Evolutionary conservation across 2,329 filamentous ascomycete species (phyloP).

Genomic region (Oidium heveae): DNA sequence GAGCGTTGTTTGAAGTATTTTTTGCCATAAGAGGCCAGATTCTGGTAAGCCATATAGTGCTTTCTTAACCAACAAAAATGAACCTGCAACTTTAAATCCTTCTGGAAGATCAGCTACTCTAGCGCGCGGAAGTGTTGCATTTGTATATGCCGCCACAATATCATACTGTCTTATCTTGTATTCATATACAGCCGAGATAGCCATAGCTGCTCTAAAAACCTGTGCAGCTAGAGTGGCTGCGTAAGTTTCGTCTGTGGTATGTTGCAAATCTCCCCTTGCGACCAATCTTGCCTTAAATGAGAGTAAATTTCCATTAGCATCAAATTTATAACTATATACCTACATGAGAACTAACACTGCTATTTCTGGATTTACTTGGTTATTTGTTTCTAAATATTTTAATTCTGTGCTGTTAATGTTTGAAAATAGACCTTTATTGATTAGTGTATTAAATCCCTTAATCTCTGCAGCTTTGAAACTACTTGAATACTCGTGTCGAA

Average conservation of each 20-base stretch:
- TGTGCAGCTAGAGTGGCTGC: neutral
- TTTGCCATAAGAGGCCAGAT: neutral
- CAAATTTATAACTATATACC: constrained; percentile 10
- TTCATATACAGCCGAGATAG: neutral
- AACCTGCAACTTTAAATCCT: neutral
- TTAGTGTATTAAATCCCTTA: neutral
- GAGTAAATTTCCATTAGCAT: constrained; percentile 7
- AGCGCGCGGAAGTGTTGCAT: neutral
- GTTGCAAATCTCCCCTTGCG: constrained; percentile 7
- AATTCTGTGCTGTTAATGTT: neutral
- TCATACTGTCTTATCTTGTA: neutral
- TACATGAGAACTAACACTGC: constrained; percentile 2
- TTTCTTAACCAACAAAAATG: neutral
- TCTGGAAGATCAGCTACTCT: neutral
- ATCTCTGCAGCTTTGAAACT: neutral
- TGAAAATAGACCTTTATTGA: neutral
- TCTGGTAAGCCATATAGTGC: neutral
- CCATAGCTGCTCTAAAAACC: constrained; percentile 1
- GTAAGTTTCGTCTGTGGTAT: constrained; percentile 1
- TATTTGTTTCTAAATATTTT: neutral
- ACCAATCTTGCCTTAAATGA: constrained; percentile 8
- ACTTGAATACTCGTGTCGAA: neutral
- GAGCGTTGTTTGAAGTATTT: neutral
- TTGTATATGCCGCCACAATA: constrained; percentile 1
- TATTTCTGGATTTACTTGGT: neutral